phyloP scores from a whole-genome alignment of 2,329 filamentous ascomycete species.

The Ceratocystis cubensis region DNA sequence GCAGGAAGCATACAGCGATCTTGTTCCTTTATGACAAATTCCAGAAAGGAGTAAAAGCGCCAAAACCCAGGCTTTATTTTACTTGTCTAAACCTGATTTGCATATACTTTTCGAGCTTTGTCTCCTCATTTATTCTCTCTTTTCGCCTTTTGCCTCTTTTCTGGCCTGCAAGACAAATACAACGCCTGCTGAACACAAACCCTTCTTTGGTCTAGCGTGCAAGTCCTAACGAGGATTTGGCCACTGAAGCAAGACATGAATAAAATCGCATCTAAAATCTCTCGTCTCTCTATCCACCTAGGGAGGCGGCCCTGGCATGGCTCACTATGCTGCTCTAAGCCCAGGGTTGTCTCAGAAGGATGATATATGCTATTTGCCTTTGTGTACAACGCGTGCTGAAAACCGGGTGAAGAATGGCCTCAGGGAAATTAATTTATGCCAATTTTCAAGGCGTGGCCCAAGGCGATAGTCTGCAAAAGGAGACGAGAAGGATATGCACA shows the following conservation, averaged over 20 bases:
- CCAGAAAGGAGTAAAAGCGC: not conserved
- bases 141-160: not conserved
- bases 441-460: too few species aligned
- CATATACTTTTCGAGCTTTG: not conserved
- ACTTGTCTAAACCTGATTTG: not conserved
- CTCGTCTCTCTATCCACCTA: too few species aligned
- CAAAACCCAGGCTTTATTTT: not conserved
- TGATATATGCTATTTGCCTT: not conserved
- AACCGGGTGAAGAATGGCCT: not conserved
- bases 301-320: not conserved
- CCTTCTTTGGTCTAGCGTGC: not conserved
- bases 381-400: not conserved
- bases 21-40: slow-evolving; percentile 7
- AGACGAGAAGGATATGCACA: not conserved
- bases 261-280: not conserved
- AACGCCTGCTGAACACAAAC: slow-evolving; percentile 5
- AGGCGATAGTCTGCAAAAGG: not conserved
- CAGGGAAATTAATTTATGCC: too few species aligned
- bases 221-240: not conserved
- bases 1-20: not conserved
- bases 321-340: not conserved
- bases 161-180: slow-evolving; percentile 3
- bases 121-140: not conserved
- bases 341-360: not conserved
- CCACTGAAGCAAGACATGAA: not conserved